Percentiles rank a stretch among this genome's conserved stretches.
These are phyloP conservation scores for Penium margaritaceum DNA, from an alignment of 139 green algal genomes.

Conservation along the genomic window DNA sequence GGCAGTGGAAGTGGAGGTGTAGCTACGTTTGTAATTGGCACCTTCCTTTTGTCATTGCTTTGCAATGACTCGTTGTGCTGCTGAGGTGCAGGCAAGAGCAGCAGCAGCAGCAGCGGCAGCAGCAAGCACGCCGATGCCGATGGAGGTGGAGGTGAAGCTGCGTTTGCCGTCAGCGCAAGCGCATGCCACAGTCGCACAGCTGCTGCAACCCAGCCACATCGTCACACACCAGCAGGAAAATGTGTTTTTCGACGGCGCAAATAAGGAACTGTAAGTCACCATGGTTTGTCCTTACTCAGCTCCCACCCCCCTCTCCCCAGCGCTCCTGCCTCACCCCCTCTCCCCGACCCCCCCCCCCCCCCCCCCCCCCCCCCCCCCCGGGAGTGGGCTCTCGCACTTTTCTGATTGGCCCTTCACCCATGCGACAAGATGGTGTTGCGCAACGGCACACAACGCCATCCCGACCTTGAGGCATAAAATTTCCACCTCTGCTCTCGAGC, in stretches of 20 bases:
- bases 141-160: constrained; percentile 87
- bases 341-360: neutral
- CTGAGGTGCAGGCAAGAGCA: neutral
- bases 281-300: neutral
- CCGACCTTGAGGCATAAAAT: too few species aligned
- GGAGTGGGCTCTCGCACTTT: neutral
- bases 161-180: constrained; percentile 59
- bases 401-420: too few species aligned
- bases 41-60: too few species aligned
- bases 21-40: too few species aligned
- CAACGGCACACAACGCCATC: too few species aligned
- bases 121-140: neutral
- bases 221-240: constrained; percentile 75
- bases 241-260: constrained; percentile 81
- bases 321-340: too few species aligned
- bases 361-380: neutral
- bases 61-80: too few species aligned
- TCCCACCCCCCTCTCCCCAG: neutral
- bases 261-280: constrained; percentile 60
- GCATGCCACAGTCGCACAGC: constrained; percentile 56
- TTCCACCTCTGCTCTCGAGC: too few species aligned
- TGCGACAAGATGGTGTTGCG: too few species aligned
- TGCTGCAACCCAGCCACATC: constrained; percentile 46
- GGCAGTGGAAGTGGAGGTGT: too few species aligned
- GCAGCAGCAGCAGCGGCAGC: neutral